These are phyloP conservation scores for Cladophialophora immunda DNA, from an alignment of 2,329 filamentous ascomycete genomes.

Conservation along the genomic window DNA sequence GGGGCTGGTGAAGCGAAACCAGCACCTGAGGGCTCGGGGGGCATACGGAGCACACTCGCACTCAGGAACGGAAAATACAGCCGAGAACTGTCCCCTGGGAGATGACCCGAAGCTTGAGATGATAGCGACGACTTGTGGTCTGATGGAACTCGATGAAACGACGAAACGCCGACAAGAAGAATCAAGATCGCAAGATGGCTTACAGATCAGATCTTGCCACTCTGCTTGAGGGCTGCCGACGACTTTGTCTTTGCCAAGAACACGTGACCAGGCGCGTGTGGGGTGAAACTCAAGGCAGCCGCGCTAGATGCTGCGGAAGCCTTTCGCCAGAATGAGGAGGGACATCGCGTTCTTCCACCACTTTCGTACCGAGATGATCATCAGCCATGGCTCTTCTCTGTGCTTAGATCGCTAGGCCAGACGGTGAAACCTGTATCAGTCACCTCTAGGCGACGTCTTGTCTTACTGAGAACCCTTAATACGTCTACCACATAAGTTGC, in stretches of 20 bases:
- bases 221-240: not conserved
- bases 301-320: not conserved
- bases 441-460: not conserved
- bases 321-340: not conserved
- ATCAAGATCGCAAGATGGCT: slow-evolving; percentile 20
- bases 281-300: not conserved
- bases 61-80: slow-evolving; percentile 13
- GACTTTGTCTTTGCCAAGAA: not conserved
- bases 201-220: slow-evolving; percentile 15
- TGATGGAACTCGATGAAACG: slow-evolving; percentile 14
- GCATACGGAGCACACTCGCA: not conserved
- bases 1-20: slow-evolving; percentile 12
- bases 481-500: not conserved
- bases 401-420: not conserved
- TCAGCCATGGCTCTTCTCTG: not conserved
- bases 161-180: slow-evolving; percentile 14
- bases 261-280: not conserved
- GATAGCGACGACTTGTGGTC: slow-evolving; percentile 21
- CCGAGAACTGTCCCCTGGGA: not conserved
- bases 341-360: slow-evolving; percentile 5
- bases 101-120: not conserved
- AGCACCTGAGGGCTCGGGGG: not conserved
- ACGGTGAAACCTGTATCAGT: not conserved
- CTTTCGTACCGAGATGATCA: not conserved
- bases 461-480: not conserved